Conservation (phyloP, 163 green algal genomes). For the Prototheca cutis region DNA sequence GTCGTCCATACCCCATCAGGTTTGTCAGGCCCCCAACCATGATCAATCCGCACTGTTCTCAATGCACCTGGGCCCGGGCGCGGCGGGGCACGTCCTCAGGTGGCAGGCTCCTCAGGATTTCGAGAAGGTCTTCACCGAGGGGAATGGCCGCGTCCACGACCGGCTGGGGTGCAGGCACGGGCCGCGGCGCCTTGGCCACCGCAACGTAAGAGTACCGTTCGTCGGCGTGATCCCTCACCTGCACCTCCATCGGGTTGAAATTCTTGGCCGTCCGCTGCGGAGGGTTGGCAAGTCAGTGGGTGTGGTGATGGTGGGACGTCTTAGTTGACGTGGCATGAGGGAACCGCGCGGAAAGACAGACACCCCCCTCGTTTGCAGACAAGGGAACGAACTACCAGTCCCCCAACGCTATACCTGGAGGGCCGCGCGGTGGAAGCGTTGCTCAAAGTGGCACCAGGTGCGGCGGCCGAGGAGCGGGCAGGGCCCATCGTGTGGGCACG, state of each 20-base stretch:
- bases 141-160: background rate
- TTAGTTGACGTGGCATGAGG: too few species aligned
- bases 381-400: too few species aligned
- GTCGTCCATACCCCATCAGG: too few species aligned
- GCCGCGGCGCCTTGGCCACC: constrained; percentile 18
- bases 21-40: too few species aligned
- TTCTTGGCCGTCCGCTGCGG: constrained; percentile 18
- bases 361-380: too few species aligned
- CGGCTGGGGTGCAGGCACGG: background rate
- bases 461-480: constrained; percentile 56
- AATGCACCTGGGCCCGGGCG: background rate
- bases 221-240: constrained; percentile 37
- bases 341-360: too few species aligned
- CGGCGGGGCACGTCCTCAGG: background rate
- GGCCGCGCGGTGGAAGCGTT: constrained; percentile 45
- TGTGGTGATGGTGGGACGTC: too few species aligned
- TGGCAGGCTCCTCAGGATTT: background rate
- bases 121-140: background rate
- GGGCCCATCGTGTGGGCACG: constrained; percentile 65
- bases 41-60: background rate
- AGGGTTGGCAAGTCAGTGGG: too few species aligned
- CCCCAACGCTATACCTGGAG: too few species aligned
- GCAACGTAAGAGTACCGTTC: constrained; percentile 72
- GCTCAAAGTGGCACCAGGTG: constrained; percentile 72
- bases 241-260: background rate